These are phyloP conservation scores for Talaromyces sp. DNA, from an alignment of 2,329 filamentous ascomycete genomes.

Conservation along the genomic window DNA sequence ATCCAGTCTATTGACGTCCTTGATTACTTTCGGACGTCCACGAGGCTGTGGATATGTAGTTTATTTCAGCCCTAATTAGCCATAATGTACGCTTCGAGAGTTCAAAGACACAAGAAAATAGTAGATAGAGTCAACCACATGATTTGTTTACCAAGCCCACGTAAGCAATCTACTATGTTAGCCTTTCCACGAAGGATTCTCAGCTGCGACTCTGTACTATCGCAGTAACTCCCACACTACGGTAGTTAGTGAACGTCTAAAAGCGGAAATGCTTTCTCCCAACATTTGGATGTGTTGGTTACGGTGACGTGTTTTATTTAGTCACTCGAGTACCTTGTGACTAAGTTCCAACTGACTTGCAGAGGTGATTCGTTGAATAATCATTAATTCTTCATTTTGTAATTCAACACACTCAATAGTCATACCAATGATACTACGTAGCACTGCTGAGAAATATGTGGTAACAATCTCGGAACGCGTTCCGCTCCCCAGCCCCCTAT, in stretches of 20 bases:
- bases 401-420: not conserved
- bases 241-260: not conserved
- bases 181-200: not conserved
- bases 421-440: not conserved
- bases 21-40: not conserved
- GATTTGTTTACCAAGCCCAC: not conserved
- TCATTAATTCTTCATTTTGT: not conserved
- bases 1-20: not conserved
- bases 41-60: slow-evolving; percentile 9
- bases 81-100: not conserved
- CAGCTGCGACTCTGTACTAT: not conserved
- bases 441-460: no score
- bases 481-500: not conserved
- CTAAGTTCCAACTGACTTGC: no score
- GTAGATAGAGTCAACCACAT: not conserved
- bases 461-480: not conserved
- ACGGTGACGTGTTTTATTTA: not conserved
- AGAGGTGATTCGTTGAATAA: not conserved
- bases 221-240: not conserved
- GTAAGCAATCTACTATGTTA: not conserved
- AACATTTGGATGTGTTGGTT: not conserved
- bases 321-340: not conserved
- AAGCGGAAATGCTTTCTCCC: not conserved
- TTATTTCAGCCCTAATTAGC: not conserved
- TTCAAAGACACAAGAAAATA: not conserved